Base-by-base conservation (phyloP, 139 green algal species). In the Raphidocelis subcapitata region DNA sequence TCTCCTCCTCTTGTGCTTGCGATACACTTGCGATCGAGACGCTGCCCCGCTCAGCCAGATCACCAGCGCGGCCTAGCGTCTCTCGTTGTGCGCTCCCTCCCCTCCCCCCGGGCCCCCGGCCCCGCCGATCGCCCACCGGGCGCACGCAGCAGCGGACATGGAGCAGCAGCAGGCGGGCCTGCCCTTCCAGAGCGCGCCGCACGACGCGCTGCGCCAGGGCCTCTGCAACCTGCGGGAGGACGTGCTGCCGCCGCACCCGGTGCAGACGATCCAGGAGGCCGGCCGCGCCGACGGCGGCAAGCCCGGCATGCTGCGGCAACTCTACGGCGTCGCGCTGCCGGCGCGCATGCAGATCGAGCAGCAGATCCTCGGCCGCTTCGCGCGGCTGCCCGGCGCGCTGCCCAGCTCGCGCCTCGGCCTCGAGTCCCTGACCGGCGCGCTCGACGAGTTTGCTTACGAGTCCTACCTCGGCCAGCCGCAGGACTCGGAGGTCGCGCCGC, bases 391-490 rank as follows among this genome's bases (percentile, higher is more conserved):
- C 21, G 72, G 72, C 33, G 54, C n/a, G 54, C 63, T 92, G 15
- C 82, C 84, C 18, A 93, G 86, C 3, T 92, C 84, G 5, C 74
- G 81, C 59, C 81, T 96, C 21, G 91, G 87, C 1, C 72, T 95
- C 16, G 88, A 96, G 49, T 72, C 82, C 20, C 55, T 94, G 31
- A 93, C 82, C 16, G 92, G 92, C 23, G 76, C 80, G 55, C 87
- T 97, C n/a, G 92, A 97, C 62, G 83, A 92, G 28, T 95, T 94
- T 68, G 56, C 51, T 0, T 91, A 92, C 49, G 88, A 92, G 59
- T 86, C 80, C 1, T 97, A 94, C 73, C 72, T 96, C 4, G 81
- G 72, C 24, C 60, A 82, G 23, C 79, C 87, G 5, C 77, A 82
- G 2, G 65, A 83, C 20, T 76, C 54, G 0, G 79, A 86, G 59